These are phyloP conservation scores for Sugiyamaella novakii DNA, from an alignment of 1,139 yeast species.

Conservation along the genomic window DNA sequence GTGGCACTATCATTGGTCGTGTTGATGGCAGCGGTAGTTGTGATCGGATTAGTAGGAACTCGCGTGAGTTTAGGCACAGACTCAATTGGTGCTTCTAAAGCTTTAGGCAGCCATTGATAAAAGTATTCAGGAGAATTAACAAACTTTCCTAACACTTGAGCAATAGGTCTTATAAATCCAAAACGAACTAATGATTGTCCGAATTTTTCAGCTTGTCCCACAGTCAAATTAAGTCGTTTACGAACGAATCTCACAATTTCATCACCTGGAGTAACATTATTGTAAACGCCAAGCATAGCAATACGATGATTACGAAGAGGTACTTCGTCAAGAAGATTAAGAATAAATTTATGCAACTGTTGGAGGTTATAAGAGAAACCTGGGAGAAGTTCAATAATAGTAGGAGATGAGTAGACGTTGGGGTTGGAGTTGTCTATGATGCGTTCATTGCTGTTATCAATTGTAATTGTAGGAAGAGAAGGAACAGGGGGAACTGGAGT, in stretches of 20 bases:
- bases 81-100: conserved; percentile 25
- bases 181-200: conserved; percentile 70
- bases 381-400: conserved; percentile 32
- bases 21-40: not conserved
- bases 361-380: conserved; percentile 28
- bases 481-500: conserved; percentile 6
- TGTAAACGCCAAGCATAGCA: conserved; percentile 59
- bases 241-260: conserved; percentile 60
- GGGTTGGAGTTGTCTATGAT: not conserved
- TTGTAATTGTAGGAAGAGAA: conserved; percentile 10
- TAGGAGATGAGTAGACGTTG: not conserved
- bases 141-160: conserved; percentile 55
- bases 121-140: conserved; percentile 68
- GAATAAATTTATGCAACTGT: conserved; percentile 42
- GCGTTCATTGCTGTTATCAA: not conserved
- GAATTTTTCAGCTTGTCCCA: conserved; percentile 66
- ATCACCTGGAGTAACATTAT: conserved; percentile 61
- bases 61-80: not conserved
- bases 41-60: not conserved
- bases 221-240: conserved; percentile 46
- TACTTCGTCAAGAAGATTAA: conserved; percentile 45
- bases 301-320: conserved; percentile 51
- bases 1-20: too few relatives aligned
- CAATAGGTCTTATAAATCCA: conserved; percentile 64
- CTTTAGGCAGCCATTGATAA: conserved; percentile 75